phyloP scores from a whole-genome alignment of 2,329 filamentous ascomycete genomes.

The Myriosclerotinia curreyana region DNA sequence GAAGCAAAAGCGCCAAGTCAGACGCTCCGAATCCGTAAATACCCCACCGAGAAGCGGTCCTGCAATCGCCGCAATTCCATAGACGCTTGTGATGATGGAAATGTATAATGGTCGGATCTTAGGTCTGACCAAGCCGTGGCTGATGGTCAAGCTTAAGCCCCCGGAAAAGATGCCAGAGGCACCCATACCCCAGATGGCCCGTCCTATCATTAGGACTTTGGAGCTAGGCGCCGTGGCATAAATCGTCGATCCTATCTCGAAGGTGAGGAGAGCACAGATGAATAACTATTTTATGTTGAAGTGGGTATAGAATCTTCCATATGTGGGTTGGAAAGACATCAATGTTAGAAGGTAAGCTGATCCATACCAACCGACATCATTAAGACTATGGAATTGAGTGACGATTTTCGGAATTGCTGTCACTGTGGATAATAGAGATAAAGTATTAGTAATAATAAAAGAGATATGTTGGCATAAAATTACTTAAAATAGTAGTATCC shows the following conservation, averaged over 20 bases:
- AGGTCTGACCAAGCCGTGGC: constrained; percentile 22
- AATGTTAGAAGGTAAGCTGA: constrained; percentile 41
- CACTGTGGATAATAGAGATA: too few species aligned
- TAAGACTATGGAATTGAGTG: not conserved
- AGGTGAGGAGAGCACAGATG: constrained; percentile 18
- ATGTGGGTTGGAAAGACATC: constrained; percentile 29
- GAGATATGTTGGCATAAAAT: too few species aligned
- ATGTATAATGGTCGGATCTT: constrained; percentile 45
- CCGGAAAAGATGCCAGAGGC: constrained; percentile 37
- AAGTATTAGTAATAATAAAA: too few species aligned
- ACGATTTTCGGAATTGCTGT: too few species aligned
- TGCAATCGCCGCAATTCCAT: constrained; percentile 60
- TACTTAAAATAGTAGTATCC: too few species aligned
- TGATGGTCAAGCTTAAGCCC: constrained; percentile 32
- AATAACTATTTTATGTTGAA: constrained; percentile 21
- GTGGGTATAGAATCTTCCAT: constrained; percentile 27
- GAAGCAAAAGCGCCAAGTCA: constrained; percentile 56
- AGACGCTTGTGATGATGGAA: constrained; percentile 61
- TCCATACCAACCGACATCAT: constrained; percentile 46
- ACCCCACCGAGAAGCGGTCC: constrained; percentile 62
- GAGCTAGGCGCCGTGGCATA: constrained; percentile 30
- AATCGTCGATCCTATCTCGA: constrained; percentile 28
- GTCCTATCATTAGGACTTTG: constrained; percentile 20
- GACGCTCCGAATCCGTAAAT: constrained; percentile 51
- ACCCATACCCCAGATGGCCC: constrained; percentile 32